A percentile compares a stretch with the other conserved stretches of the same genome.
phyloP scores from a whole-genome alignment of 208 protist species.

The Wallacemonas rigidus region DNA sequence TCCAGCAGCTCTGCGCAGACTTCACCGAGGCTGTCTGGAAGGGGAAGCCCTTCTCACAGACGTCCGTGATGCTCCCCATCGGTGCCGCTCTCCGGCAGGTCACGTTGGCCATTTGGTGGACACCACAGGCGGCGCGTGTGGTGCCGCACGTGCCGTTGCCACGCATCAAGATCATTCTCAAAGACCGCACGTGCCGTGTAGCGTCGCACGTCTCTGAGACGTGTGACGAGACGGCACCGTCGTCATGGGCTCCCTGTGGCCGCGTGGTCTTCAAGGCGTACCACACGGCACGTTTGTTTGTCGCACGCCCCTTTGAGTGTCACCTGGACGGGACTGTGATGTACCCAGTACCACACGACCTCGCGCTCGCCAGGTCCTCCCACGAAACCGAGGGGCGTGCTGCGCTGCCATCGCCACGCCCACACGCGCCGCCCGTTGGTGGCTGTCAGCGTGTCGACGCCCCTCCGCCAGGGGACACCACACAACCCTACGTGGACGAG shows the following conservation, averaged over 20 bases:
- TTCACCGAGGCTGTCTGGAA: constrained; percentile 20
- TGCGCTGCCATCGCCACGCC: no score
- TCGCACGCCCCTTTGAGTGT: constrained; percentile 46
- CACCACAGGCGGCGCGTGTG: constrained; percentile 44
- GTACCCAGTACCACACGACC: constrained; percentile 24
- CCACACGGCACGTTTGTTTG: constrained; percentile 35
- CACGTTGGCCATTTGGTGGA: constrained; percentile 63
- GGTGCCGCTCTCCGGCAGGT: constrained; percentile 41
- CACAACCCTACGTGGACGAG: constrained; percentile 11
- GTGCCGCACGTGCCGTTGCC: constrained; percentile 46
- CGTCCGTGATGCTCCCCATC: constrained; percentile 40
- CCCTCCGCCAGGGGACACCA: neutral
- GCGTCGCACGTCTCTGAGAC: neutral
- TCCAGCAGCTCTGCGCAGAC: constrained; percentile 22
- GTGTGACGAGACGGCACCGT: no score
- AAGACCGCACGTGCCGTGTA: constrained; percentile 18
- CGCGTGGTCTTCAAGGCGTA: constrained; percentile 48
- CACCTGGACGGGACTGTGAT: constrained; percentile 33
- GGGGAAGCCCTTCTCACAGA: constrained; percentile 12
- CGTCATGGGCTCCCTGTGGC: neutral
- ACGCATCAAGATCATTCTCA: constrained; percentile 47
- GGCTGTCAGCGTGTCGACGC: neutral
- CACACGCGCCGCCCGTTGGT: no score
- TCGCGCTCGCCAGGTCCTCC: neutral
- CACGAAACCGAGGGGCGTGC: no score